These are phyloP conservation scores for Tricholoma hemisulphureum DNA, from an alignment of 768 basidiomycete genomes.

Conservation along the genomic window DNA sequence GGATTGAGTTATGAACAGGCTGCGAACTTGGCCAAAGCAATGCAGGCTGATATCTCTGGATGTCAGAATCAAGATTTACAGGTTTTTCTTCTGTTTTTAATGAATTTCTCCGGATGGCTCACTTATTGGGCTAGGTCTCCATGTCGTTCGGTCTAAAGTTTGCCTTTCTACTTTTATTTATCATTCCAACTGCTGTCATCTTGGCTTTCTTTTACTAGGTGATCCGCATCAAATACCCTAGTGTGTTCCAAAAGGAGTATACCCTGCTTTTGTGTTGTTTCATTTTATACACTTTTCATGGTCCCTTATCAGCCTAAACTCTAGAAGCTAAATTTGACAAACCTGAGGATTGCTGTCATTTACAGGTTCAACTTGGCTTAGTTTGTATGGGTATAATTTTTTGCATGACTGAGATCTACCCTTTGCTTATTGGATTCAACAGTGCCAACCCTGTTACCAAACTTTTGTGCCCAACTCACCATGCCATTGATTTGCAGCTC, in stretches of 20 bases:
- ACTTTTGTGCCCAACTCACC: background rate
- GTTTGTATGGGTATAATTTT: background rate
- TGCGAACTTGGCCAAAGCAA: slow-evolving; percentile 2
- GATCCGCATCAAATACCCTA: background rate
- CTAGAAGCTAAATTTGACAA: background rate
- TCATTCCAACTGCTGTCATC: background rate
- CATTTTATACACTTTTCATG: background rate
- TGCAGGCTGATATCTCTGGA: background rate
- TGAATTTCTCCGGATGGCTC: background rate
- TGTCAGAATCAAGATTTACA: background rate
- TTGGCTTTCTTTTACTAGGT: background rate
- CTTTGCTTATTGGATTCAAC: background rate
- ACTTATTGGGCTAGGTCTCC: background rate
- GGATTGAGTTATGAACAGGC: slow-evolving; percentile 10
- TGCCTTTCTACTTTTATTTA: background rate
- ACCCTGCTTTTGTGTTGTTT: background rate
- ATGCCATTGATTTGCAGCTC: too few relatives aligned
- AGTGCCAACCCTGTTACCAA: background rate
- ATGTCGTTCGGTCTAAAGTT: background rate
- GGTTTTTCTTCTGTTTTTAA: background rate
- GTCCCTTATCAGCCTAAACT: background rate
- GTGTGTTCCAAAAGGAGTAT: background rate
- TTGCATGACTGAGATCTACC: background rate
- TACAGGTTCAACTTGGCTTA: background rate
- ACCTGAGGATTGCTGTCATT: background rate